A percentile compares a stretch with the other conserved stretches of the same genome.
phyloP scores from a whole-genome alignment of 805 yeast genomes.

The Cyberlindnera xylosilytica region DNA sequence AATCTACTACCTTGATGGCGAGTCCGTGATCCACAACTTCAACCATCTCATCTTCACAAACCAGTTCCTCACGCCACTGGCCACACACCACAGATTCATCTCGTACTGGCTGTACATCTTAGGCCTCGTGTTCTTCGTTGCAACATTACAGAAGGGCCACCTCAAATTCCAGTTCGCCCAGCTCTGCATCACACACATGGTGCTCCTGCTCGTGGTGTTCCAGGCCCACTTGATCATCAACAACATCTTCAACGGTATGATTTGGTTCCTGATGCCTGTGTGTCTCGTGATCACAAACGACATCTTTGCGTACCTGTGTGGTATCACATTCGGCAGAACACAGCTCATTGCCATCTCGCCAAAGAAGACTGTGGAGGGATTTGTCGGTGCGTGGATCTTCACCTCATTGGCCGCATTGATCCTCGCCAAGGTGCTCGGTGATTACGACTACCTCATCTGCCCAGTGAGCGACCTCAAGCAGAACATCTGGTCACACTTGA shows the following conservation, averaged over 20 bases:
- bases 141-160: slow-evolving; percentile 83
- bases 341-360: slow-evolving; percentile 93
- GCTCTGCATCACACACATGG: slow-evolving; percentile 92
- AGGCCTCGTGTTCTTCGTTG: slow-evolving; percentile 88
- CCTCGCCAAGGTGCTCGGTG: slow-evolving; percentile 60
- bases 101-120: slow-evolving; percentile 79
- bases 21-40: slow-evolving; percentile 70
- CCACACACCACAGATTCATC: slow-evolving; percentile 77
- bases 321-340: slow-evolving; percentile 92
- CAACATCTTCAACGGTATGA: slow-evolving; percentile 84
- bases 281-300: slow-evolving; percentile 91
- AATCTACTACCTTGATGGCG: slow-evolving; percentile 86
- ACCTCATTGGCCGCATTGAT: slow-evolving; percentile 73
- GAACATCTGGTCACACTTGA: slow-evolving; percentile 58
- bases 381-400: slow-evolving; percentile 95
- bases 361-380: slow-evolving; percentile 96
- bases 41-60: slow-evolving; percentile 48
- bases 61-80: slow-evolving; percentile 53
- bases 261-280: slow-evolving; percentile 93
- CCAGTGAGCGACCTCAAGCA: slow-evolving; percentile 70
- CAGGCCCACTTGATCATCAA: slow-evolving; percentile 92
- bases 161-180: slow-evolving; percentile 92
- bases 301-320: slow-evolving; percentile 94
- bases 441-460: slow-evolving; percentile 77
- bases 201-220: slow-evolving; percentile 80